Conservation (phyloP, 2,329 filamentous ascomycete genomes). For the Chalaropsis ovoidea region DNA sequence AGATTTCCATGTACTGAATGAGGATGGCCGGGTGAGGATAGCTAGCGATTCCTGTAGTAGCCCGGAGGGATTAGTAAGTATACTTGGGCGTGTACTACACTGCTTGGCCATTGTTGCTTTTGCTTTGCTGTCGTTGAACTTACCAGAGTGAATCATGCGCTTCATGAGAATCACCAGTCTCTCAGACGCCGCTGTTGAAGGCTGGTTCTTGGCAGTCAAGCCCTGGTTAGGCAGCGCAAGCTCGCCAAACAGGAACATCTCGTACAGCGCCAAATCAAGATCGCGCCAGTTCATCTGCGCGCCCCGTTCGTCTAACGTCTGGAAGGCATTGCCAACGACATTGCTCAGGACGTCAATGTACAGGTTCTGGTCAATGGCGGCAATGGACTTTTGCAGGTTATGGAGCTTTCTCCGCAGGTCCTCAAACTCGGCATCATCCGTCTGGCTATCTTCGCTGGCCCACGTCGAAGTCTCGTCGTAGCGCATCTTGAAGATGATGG, state of each 20-base stretch:
- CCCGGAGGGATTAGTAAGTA: conserved; percentile 17
- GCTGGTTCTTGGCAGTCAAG: conserved; percentile 73
- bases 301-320: conserved; percentile 63
- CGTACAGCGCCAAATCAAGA: conserved; percentile 81
- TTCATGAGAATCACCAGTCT: conserved; percentile 84
- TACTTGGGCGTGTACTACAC: conserved; percentile 28
- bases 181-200: conserved; percentile 67
- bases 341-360: conserved; percentile 84
- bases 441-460: conserved; percentile 89
- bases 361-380: conserved; percentile 74
- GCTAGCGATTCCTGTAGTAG: conserved; percentile 58
- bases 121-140: conserved; percentile 31
- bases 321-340: conserved; percentile 79
- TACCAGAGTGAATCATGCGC: conserved; percentile 88
- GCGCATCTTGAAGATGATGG: conserved; percentile 90
- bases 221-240: conserved; percentile 81
- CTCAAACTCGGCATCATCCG: conserved; percentile 94
- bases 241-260: conserved; percentile 94
- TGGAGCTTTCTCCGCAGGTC: conserved; percentile 85
- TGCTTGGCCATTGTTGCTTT: neutral
- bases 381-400: conserved; percentile 83
- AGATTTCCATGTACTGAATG: conserved; percentile 97
- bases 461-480: conserved; percentile 91
- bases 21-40: conserved; percentile 87
- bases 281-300: conserved; percentile 85